Conservation (phyloP, 495 filamentous ascomycete species). For the Collariella sp. region DNA sequence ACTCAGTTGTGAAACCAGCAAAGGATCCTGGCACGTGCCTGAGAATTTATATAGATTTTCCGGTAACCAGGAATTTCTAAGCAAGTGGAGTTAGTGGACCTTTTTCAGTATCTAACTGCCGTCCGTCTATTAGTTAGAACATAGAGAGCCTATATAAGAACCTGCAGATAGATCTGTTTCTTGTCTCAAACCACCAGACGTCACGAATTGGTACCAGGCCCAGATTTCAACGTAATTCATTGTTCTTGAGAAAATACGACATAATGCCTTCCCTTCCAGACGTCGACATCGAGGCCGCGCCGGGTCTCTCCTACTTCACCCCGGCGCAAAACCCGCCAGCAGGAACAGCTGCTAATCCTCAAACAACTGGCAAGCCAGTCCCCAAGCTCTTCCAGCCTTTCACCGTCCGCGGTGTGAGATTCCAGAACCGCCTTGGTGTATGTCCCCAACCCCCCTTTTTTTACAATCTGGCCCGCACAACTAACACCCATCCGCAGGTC, state of each 20-base stretch:
- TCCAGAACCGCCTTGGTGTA: slow-evolving; percentile 54
- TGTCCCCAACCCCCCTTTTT: not conserved
- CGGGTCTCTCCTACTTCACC: slow-evolving; percentile 59
- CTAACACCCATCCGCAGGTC: not conserved
- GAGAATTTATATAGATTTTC: too few species aligned
- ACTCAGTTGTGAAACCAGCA: too few species aligned
- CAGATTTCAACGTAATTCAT: too few species aligned
- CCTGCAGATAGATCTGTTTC: too few species aligned
- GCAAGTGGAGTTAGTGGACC: too few species aligned
- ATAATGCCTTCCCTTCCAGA: not conserved
- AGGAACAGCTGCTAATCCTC: slow-evolving; percentile 55
- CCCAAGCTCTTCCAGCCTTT: slow-evolving; percentile 60
- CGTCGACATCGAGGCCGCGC: slow-evolving; percentile 6
- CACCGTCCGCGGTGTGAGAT: slow-evolving; percentile 47
- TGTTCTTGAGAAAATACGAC: not conserved
- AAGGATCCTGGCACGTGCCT: too few species aligned
- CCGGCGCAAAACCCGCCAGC: slow-evolving; percentile 55
- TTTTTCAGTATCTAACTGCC: too few species aligned
- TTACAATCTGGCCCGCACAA: not conserved
- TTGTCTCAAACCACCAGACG: too few species aligned
- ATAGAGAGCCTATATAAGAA: too few species aligned
- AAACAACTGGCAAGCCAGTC: slow-evolving; percentile 45
- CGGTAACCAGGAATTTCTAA: too few species aligned
- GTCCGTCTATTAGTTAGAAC: too few species aligned
- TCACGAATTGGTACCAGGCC: too few species aligned